A percentile compares a stretch with the other conserved stretches of the same genome.
phyloP scores from a whole-genome alignment of 352 stramenopile species.

The Globisporangium sylvaticum region DNA sequence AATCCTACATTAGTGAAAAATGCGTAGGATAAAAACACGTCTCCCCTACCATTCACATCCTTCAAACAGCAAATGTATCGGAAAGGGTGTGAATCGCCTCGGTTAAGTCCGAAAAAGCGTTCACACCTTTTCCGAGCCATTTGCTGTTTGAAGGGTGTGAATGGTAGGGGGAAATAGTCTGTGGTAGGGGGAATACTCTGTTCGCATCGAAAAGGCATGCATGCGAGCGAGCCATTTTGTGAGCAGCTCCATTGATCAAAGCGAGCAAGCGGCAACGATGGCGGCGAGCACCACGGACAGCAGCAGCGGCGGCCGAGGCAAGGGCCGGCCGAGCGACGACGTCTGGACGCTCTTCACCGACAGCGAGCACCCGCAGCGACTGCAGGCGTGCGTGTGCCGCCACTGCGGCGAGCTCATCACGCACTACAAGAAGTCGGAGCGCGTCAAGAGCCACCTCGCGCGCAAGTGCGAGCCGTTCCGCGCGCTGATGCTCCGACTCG shows the following conservation, averaged over 20 bases:
- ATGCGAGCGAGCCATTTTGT: background rate
- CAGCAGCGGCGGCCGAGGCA: background rate
- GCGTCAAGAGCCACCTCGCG: constrained; percentile 45
- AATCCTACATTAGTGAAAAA: no score
- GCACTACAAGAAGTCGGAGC: constrained; percentile 65
- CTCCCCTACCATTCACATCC: no score
- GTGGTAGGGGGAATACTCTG: no score
- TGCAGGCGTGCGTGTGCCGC: constrained; percentile 34
- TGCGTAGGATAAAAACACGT: no score
- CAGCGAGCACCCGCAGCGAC: constrained; percentile 41
- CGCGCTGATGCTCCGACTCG: constrained; percentile 27
- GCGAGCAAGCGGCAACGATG: background rate
- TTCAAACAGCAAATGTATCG: no score
- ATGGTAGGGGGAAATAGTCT: no score
- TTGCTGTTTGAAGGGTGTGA: no score
- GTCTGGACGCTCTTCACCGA: constrained; percentile 61
- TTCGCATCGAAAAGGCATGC: background rate
- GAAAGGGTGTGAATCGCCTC: no score
- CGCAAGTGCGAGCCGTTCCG: constrained; percentile 53
- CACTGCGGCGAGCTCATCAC: constrained; percentile 40
- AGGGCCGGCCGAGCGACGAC: constrained; percentile 36
- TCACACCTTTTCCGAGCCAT: no score
- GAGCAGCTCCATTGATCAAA: background rate
- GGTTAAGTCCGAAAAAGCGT: no score
- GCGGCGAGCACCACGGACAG: background rate